Evolutionary conservation across 2,329 filamentous ascomycete species (phyloP), one percentile per base, ranked within the genome.

Genomic region (Alternaria viburni): DNA sequence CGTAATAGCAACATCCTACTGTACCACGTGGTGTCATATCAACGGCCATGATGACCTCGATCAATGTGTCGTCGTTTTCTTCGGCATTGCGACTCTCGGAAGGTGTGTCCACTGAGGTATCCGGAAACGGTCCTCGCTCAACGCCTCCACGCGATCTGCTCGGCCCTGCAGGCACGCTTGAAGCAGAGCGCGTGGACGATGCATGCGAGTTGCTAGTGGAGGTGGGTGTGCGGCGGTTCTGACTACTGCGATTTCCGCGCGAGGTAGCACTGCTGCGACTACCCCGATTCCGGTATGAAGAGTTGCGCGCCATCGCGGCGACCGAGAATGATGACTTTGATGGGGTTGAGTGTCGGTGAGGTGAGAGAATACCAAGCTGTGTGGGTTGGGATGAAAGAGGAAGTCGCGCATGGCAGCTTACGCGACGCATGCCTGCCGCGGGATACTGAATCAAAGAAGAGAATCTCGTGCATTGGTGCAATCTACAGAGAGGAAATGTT

Each of bases 1-100:
- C 83, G 75, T 95, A 97, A 75, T 95, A 97, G 49, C 92, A 90
- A 77, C 93, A 97, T 1, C 95, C 95, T 17, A 97, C 84, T 0
- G 86, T 89, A 1, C 87, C 89, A 28, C 87, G 86, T n/a, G 89
- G 86, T 65, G 86, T 88, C 76, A 95, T 84, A 62, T 96, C 89
- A 23, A 97, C 83, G 1, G 93, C 92, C 88, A 97, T 92, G 61
- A 97, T 86, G 25, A 93, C 81, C 74, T 96, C 92, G 59, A 87
- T 86, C 41, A 89, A 74, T 0, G 82, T 75, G 59, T 90, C 87
- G 9, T 90, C 87, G 7, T 73, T 66, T 36, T 84, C 82, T 36
- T 83, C 49, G 8, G 21, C 17, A 13, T 41, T 36, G 6, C 21
- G 47, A 10, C 32, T 32, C 30, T 62, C 64, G 8, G 65, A 67